Evolutionary conservation across 805 yeast genomes (phyloP).

Genomic region (Kluyveromyces wickerhamii): DNA sequence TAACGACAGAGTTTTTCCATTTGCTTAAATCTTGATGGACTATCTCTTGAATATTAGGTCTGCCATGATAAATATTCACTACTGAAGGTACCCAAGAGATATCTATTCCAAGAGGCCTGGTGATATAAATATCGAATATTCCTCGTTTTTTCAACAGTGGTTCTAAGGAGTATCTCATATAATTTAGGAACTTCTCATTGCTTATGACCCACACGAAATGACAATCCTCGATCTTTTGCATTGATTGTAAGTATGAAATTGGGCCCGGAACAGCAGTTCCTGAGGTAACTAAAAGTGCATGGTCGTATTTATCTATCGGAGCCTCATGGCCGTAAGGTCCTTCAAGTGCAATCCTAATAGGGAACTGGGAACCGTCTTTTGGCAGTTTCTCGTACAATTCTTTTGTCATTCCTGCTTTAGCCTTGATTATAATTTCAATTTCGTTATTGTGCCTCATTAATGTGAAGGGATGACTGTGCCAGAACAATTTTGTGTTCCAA

Average conservation of each 20-base stretch:
- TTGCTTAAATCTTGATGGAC: constrained; percentile 4
- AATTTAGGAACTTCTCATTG: constrained; percentile 6
- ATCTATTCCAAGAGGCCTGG: constrained; percentile 5
- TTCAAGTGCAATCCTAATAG: constrained; percentile 39
- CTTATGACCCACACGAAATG: constrained; percentile 10
- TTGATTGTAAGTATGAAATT: constrained; percentile 7
- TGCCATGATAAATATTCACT: constrained; percentile 4
- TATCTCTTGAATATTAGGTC: constrained; percentile 5
- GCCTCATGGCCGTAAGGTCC: constrained; percentile 63
- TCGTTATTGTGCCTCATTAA: constrained; percentile 34
- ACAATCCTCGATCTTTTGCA: not conserved
- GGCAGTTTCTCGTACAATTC: constrained; percentile 26
- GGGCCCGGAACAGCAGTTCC: constrained; percentile 70
- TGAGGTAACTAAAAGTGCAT: constrained; percentile 57
- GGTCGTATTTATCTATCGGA: constrained; percentile 42
- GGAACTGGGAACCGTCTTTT: constrained; percentile 16
- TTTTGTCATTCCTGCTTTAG: constrained; percentile 42
- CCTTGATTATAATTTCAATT: constrained; percentile 35
- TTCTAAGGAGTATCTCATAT: constrained; percentile 3
- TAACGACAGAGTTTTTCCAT: constrained; percentile 4
- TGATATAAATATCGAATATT: constrained; percentile 6
- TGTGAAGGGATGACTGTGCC: constrained; percentile 56
- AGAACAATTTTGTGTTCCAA: constrained; percentile 26
- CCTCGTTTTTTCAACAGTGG: not conserved
- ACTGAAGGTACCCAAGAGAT: constrained; percentile 3